A percentile compares a stretch with the other conserved stretches of the same genome.
phyloP scores from a whole-genome alignment of 1,139 yeast species.

The Debaryomycetaceae sp. region DNA sequence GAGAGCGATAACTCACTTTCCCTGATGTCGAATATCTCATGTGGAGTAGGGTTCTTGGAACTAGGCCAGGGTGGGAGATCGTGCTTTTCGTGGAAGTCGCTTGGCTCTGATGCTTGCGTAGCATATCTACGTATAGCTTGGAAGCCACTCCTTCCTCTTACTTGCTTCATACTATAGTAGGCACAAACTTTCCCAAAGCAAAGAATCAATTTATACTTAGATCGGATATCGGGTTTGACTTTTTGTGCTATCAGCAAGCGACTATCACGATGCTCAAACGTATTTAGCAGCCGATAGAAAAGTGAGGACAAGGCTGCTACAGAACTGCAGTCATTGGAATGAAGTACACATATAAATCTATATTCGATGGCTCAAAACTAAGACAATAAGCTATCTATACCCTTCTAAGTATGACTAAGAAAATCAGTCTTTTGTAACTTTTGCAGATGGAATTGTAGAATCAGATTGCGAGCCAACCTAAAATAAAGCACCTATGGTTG shows the following conservation, averaged over 20 bases:
- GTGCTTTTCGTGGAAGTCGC: constrained; percentile 18
- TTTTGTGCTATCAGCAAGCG: not conserved
- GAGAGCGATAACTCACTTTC: constrained; percentile 16
- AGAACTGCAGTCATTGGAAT: no score
- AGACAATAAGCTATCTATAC: no score
- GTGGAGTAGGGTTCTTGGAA: constrained; percentile 61
- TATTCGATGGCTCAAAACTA: no score
- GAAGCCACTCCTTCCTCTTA: not conserved
- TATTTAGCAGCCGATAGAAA: no score
- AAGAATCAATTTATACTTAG: not conserved
- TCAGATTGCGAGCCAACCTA: no score
- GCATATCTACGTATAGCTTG: constrained; percentile 10
- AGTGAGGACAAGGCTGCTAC: no score
- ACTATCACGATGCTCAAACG: not conserved
- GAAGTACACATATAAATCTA: no score
- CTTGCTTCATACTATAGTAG: not conserved
- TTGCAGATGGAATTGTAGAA: no score
- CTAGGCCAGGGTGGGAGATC: constrained; percentile 56
- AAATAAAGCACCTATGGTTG: not conserved
- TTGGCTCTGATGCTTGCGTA: constrained; percentile 11
- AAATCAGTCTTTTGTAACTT: no score
- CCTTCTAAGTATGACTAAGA: no score
- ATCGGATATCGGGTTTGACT: not conserved
- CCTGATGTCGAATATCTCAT: constrained; percentile 59
- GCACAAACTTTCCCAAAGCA: no score